These are phyloP conservation scores for Aspergillus sp. DNA, from an alignment of 2,329 filamentous ascomycete genomes.

Conservation along the genomic window DNA sequence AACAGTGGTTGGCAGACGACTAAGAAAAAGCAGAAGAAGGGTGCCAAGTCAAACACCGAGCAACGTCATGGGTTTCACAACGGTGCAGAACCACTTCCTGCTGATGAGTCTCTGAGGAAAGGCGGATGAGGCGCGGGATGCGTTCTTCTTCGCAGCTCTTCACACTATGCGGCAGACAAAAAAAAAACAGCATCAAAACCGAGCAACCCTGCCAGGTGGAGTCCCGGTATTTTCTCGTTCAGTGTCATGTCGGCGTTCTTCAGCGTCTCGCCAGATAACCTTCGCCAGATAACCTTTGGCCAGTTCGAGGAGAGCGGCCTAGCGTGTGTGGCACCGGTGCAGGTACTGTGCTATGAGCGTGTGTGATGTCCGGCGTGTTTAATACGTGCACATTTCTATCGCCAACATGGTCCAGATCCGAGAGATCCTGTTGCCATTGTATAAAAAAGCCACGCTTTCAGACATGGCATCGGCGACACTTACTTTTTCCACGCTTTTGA, in stretches of 20 bases:
- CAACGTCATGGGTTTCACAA: slow-evolving; percentile 25
- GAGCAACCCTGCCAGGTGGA: not conserved
- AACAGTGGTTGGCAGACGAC: slow-evolving; percentile 44
- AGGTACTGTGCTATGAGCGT: not conserved
- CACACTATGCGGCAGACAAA: too few relatives aligned
- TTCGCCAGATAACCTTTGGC: not conserved
- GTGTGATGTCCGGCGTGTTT: not conserved
- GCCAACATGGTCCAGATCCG: slow-evolving; percentile 6
- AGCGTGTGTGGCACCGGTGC: slow-evolving; percentile 10
- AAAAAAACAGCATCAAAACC: not conserved
- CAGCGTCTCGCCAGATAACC: not conserved
- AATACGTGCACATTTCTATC: slow-evolving; percentile 6
- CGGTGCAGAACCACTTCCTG: slow-evolving; percentile 39
- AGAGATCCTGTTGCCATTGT: slow-evolving; percentile 12
- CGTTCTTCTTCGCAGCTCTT: too few relatives aligned
- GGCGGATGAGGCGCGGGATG: slow-evolving; percentile 36
- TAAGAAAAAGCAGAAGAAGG: slow-evolving; percentile 44
- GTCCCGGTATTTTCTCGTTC: not conserved
- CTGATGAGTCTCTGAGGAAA: slow-evolving; percentile 45
- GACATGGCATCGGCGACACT: slow-evolving; percentile 9
- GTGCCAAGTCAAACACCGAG: slow-evolving; percentile 34
- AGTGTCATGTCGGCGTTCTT: not conserved
- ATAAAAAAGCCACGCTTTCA: slow-evolving; percentile 19
- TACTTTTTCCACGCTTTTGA: slow-evolving; percentile 15
- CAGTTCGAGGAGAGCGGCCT: not conserved